Base-by-base conservation (phyloP, 2,329 filamentous ascomycete genomes). In the Xylaria sp. region DNA sequence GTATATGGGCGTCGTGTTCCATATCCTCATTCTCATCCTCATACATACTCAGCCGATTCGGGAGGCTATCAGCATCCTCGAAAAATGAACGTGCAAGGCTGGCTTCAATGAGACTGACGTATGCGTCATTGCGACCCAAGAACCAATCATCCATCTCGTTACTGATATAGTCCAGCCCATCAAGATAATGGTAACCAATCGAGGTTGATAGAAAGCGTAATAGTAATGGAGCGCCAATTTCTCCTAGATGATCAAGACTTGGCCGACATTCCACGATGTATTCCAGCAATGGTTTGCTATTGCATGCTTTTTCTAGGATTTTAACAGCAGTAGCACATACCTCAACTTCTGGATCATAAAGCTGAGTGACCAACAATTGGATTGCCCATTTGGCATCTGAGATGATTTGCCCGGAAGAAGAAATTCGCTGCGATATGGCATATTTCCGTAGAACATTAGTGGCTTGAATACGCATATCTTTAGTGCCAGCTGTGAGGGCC, bases 121-220 rank as follows among this genome's bases (percentile, higher is more conserved):
- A 99, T n/a, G 88, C 90, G 74, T 99, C 94, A 73, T 99, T 99
- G 44, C 95, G 88, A 13, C 95, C 95, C 29, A 99, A 83, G 73
- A 98, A 99, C 95, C 95, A 99, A 77, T 99, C 96, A 69, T 99
- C 95, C 95, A 99, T 99, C 75, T 99, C 96, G 73, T 96, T 95
- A 64, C 93, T 97, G 76, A 99, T 99, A 74, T 99, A 99, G 78
- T 99, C 96, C 43, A 99, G 82, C 0, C 93, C 95, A 73, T 98
- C 93, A 5, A 99, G 83, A 76, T 99, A 99, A 76, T 98, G 93
- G 73, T 99, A 99, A 51, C 95, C 95, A 59, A 97, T 94, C 2
- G 93, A 97, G 0, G 94, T 98, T 0, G 93, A 97, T 55, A 99
- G 77, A 76, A 99, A 99, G 40, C 95, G 90, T 53, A 99, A 81